Evolutionary conservation across 1,284 basidiomycete species (phyloP).

Genomic region (Malassezia japonica): DNA sequence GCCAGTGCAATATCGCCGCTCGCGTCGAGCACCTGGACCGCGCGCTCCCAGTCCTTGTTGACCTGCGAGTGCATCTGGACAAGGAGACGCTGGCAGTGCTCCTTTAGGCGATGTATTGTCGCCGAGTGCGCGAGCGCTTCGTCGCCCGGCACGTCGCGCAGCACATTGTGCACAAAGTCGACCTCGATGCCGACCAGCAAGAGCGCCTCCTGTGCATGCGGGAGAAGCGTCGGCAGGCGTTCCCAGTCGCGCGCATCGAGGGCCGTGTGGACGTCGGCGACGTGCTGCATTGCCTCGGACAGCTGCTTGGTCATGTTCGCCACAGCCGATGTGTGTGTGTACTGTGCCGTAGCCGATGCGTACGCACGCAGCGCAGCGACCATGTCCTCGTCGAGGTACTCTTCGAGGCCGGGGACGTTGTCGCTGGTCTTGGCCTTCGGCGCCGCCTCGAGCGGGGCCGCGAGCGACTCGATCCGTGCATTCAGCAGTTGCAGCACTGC

Average conservation of each 20-base stretch:
- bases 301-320: neutral
- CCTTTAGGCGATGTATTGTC: neutral
- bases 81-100: neutral
- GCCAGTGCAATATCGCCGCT: neutral
- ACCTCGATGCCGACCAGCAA: neutral
- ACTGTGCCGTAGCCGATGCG: slow-evolving; percentile 1
- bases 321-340: slow-evolving; percentile 3
- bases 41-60: neutral
- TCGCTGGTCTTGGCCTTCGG: neutral
- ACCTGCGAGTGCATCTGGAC: neutral
- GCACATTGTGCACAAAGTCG: neutral
- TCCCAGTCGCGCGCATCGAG: neutral
- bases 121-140: neutral
- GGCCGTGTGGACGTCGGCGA: neutral
- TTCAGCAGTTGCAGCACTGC: slow-evolving; percentile 12
- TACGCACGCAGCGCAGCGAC: neutral
- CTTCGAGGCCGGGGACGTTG: neutral
- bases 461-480: slow-evolving; percentile 8
- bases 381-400: slow-evolving; percentile 2
- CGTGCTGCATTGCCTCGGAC: neutral
- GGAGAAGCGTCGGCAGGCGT: neutral
- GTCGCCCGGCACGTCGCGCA: neutral
- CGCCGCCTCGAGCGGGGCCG: neutral
- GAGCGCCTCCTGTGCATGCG: neutral
- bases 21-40: neutral